These are phyloP conservation scores for Penicillium paxilli DNA, from an alignment of 495 filamentous ascomycete genomes.

Conservation along the genomic window DNA sequence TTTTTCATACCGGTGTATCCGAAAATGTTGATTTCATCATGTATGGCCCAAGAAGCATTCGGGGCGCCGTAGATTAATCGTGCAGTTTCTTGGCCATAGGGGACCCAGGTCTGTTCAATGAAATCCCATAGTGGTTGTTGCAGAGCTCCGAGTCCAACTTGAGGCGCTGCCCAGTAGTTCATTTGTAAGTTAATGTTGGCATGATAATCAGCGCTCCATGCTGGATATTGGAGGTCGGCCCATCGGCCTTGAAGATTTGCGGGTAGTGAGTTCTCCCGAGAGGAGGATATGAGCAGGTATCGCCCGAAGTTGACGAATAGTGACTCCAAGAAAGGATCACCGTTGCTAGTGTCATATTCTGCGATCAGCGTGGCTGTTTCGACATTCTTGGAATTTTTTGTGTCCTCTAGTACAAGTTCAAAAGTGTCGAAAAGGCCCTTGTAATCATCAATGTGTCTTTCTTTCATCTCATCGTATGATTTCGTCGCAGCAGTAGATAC, in stretches of 20 bases:
- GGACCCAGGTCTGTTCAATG: conserved; percentile 53
- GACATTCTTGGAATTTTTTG: conserved; percentile 26
- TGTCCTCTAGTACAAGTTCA: conserved; percentile 42
- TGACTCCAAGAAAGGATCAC: conserved; percentile 45
- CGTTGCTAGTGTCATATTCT: conserved; percentile 25
- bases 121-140: conserved; percentile 42
- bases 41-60: conserved; percentile 44
- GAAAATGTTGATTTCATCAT: conserved; percentile 52
- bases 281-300: conserved; percentile 45
- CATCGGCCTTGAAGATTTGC: conserved; percentile 50
- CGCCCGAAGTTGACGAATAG: conserved; percentile 46
- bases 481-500: conserved; percentile 28
- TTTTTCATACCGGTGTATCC: conserved; percentile 50
- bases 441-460: conserved; percentile 43
- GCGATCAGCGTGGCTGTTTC: conserved; percentile 39
- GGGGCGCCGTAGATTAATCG: conserved; percentile 42
- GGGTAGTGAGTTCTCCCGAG: conserved; percentile 39
- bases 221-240: conserved; percentile 28
- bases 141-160: conserved; percentile 27
- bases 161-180: conserved; percentile 48
- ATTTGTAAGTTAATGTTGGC: conserved; percentile 55
- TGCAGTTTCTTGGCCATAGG: conserved; percentile 50
- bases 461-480: conserved; percentile 24
- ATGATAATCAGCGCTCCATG: conserved; percentile 53
- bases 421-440: conserved; percentile 32